Percentiles rank a stretch among this genome's conserved stretches.
Conservation (phyloP, 2,329 filamentous ascomycete species). For the Nigrospora oryzae region DNA sequence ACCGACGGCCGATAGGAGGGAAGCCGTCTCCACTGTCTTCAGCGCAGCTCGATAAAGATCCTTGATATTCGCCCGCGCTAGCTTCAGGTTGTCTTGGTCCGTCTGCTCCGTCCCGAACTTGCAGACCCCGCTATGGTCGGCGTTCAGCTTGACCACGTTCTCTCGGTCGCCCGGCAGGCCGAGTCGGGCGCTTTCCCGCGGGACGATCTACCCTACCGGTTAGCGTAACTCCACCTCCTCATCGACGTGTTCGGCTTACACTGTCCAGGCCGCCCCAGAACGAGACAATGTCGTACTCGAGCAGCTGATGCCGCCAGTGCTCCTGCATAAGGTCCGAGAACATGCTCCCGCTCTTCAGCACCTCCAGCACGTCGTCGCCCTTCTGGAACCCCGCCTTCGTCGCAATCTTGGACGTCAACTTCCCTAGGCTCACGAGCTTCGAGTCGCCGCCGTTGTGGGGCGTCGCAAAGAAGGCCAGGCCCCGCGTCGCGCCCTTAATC, state of each 20-base stretch:
- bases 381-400: slow-evolving; percentile 7
- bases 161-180: slow-evolving; percentile 6
- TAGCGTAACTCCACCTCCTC: too few species aligned
- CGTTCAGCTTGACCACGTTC: slow-evolving; percentile 8
- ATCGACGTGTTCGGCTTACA: slow-evolving; percentile 3
- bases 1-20: too few species aligned
- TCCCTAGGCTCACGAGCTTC: slow-evolving; percentile 10
- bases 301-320: too few species aligned
- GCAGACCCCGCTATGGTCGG: slow-evolving; percentile 8
- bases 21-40: too few species aligned
- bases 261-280: slow-evolving; percentile 15
- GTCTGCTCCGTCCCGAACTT: too few species aligned
- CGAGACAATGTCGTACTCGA: slow-evolving; percentile 6
- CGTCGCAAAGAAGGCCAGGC: slow-evolving; percentile 17
- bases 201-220: slow-evolving; percentile 5
- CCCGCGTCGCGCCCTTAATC: slow-evolving; percentile 10
- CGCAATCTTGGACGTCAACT: slow-evolving; percentile 9
- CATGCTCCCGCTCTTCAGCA: slow-evolving; percentile 6
- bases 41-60: too few species aligned
- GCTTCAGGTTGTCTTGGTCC: too few species aligned
- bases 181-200: slow-evolving; percentile 4
- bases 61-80: too few species aligned
- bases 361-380: slow-evolving; percentile 8
- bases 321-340: slow-evolving; percentile 11
- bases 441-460: slow-evolving; percentile 11